Base-by-base conservation (phyloP, 2,329 filamentous ascomycete species). In the Pseudocercospora fuligena region DNA sequence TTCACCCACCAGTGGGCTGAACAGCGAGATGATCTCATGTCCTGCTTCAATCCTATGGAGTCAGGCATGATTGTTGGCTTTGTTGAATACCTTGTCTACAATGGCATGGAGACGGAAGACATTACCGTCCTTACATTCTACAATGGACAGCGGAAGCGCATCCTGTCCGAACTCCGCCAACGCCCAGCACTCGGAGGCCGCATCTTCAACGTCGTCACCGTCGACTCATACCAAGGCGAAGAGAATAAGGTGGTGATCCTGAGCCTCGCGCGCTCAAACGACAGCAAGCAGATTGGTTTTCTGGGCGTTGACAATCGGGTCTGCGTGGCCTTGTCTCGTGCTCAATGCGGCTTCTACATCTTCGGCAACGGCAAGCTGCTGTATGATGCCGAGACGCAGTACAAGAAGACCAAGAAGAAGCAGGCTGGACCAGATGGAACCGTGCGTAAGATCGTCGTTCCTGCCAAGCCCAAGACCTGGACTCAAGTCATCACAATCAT, bases 121-220 rank as follows among this genome's bases (percentile, higher is more conserved):
- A 93, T 97, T 64, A 97, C 93, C 0, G 82, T 97, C 2, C 79
- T 97, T 59, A 94, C 93, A 0, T 97, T 95, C 75, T 97, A 97
- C 82, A 92, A 92, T 51, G 93, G 92, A 0, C 94, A 97, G 75
- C 85, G 90, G 53, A 90, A 90, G 70, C 80, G 84, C 2, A 83
- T 97, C 2, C 73, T 88, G 0, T 82, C 80, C 14, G 77, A 80
- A 5, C 77, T 90, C 3, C 77, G 79, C 11, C 59, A 62, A 23
- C 61, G 64, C 11, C 27, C 60, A 9, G 56, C 46, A 12, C 66
- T 75, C 16, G 29, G 63, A 7, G 60, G 62, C 54, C 47, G 56
- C 0, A 81, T 83, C 60, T 80, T 88, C 53, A 78, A 81, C 63
- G 89, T 97, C 1, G 87, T 88, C 36, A 97, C 93, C 0, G 92